Percentiles rank a stretch among this genome's conserved stretches.
phyloP scores from a whole-genome alignment of 768 basidiomycete genomes.

The Clavulina sp. region DNA sequence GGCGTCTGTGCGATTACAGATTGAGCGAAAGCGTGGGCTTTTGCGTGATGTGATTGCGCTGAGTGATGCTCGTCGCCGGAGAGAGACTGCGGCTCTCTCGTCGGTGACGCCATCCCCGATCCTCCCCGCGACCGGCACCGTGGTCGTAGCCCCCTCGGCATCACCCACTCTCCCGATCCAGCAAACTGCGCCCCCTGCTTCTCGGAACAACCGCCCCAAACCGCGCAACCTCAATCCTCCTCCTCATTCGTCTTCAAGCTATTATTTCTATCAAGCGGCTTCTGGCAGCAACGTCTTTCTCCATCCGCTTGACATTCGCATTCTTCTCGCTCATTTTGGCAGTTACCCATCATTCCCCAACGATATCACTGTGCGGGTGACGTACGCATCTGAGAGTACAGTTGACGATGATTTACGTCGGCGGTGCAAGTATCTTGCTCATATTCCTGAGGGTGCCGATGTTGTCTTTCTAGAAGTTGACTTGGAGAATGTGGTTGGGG shows the following conservation, averaged over 20 bases:
- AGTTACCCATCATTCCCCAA: constrained; percentile 74
- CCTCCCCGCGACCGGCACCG: neutral
- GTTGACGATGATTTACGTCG: constrained; percentile 89
- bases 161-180: constrained; percentile 2
- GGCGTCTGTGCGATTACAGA: constrained; percentile 4
- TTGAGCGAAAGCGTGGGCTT: neutral
- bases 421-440: constrained; percentile 88
- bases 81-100: constrained; percentile 7
- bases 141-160: neutral
- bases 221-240: constrained; percentile 64
- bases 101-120: constrained; percentile 27
- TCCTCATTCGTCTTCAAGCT: constrained; percentile 73
- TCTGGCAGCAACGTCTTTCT: constrained; percentile 84
- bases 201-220: neutral
- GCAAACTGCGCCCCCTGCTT: constrained; percentile 5
- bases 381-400: constrained; percentile 53
- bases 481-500: constrained; percentile 57
- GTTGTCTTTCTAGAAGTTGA: constrained; percentile 89
- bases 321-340: constrained; percentile 69
- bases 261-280: constrained; percentile 90
- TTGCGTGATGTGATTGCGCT: constrained; percentile 49
- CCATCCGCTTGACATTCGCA: constrained; percentile 89
- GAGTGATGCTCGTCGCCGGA: constrained; percentile 21
- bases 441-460: constrained; percentile 81
- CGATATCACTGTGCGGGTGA: constrained; percentile 61